Evolutionary conservation across 345 rosid species (phyloP), one percentile per base, ranked within the genome.

Genomic region (Populus ilicifolia): DNA sequence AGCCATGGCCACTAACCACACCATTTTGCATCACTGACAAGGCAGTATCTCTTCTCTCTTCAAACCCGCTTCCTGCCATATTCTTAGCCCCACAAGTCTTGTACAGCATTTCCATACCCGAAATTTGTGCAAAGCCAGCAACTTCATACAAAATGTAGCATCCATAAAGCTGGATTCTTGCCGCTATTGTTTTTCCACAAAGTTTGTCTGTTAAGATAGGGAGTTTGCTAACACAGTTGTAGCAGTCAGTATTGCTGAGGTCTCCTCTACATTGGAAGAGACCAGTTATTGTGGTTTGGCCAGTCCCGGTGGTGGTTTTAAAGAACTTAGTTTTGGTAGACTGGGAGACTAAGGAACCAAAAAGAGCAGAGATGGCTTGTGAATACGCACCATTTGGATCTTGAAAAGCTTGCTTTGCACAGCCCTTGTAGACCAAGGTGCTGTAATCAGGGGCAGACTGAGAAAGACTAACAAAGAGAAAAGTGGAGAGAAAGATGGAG

Each of bases 191-290:
- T 71, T 84, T 88, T 44, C 94, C 91, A 65, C 99, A 96, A 65
- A 92, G 89, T 75, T 89, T 90, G 85, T 88, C 88, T 0, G 92
- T 79, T 50, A 96, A 84, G 65, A 86, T 86, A 20, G 99, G 99
- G 41, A 96, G 90, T 76, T 85, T 85, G 87, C 97, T 92, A 56
- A 91, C 99, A 82, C 99, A 96, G 86, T 79, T 89, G 89, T 93
- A 92, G 82, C 99, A 96, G 77, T 90, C 98, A 20, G 83, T 79
- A 84, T 83, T 83, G 59, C 83, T 83, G 30, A 96, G 90, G 80
- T 96, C 99, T 35, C 98, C 99, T 78, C 98, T 87, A 72, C 99
- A 96, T 83, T 96, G 99, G 70, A 93, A 96, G 27, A 96, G 90
- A 20, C 99, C 99, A 54, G 89, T 92, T 48, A 96, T 92, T 59